Conservation (phyloP, 2,329 filamentous ascomycete genomes). For the Xylariaceae sp. region DNA sequence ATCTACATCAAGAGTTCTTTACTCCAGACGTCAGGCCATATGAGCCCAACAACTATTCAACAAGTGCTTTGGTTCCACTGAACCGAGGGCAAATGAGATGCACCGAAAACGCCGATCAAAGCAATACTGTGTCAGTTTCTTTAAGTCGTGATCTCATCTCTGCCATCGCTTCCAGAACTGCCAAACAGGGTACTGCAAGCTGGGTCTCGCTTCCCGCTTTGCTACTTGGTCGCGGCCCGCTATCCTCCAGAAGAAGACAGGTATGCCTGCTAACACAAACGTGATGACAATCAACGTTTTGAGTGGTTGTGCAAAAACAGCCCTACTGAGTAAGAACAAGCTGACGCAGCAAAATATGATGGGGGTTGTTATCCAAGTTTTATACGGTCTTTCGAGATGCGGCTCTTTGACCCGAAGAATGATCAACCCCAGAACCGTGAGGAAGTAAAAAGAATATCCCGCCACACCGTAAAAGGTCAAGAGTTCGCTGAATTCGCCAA, state of each 20-base stretch:
- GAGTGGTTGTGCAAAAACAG: slow-evolving; percentile 84
- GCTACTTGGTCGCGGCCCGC: slow-evolving; percentile 54
- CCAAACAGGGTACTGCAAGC: slow-evolving; percentile 43
- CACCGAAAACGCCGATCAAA: too few relatives aligned
- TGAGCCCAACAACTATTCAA: too few relatives aligned
- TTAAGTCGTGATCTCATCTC: slow-evolving; percentile 13
- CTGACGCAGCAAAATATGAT: slow-evolving; percentile 99
- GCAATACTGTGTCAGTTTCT: too few relatives aligned
- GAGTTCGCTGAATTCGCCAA: slow-evolving; percentile 87
- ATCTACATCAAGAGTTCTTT: too few relatives aligned
- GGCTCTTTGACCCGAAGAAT: slow-evolving; percentile 85
- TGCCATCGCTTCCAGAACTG: slow-evolving; percentile 53
- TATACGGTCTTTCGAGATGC: slow-evolving; percentile 82
- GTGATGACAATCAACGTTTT: slow-evolving; percentile 84
- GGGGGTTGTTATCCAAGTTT: slow-evolving; percentile 93
- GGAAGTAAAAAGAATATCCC: slow-evolving; percentile 95
- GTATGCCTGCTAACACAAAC: slow-evolving; percentile 79
- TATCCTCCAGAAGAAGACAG: slow-evolving; percentile 86
- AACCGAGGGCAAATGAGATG: too few relatives aligned
- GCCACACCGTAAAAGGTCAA: slow-evolving; percentile 97
- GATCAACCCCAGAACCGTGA: slow-evolving; percentile 90
- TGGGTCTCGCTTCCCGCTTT: slow-evolving; percentile 36
- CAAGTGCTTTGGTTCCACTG: too few relatives aligned
- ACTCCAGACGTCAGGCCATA: too few relatives aligned
- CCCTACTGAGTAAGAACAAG: slow-evolving; percentile 81